Evolutionary conservation across 805 yeast genomes (phyloP).

Genomic region (Candida michaelii): DNA sequence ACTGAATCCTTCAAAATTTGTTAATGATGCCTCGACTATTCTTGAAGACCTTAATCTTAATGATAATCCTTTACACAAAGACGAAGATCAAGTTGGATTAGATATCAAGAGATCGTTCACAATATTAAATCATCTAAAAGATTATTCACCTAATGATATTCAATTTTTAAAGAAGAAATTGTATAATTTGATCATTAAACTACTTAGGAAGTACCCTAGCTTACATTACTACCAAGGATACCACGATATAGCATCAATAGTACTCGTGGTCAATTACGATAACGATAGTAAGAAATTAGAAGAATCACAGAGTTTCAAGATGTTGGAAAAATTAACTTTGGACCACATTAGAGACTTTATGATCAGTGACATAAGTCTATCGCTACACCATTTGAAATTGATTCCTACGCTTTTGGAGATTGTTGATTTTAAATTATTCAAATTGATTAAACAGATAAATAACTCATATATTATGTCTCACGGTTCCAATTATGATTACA

Average conservation of each 20-base stretch:
- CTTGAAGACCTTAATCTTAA: constrained; percentile 22
- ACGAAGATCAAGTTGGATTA: constrained; percentile 74
- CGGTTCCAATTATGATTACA: constrained; percentile 64
- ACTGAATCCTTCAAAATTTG: not conserved
- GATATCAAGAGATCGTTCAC: constrained; percentile 77
- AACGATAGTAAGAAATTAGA: constrained; percentile 17
- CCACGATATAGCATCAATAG: constrained; percentile 79
- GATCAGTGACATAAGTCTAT: constrained; percentile 65
- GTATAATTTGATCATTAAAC: constrained; percentile 44
- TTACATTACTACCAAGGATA: constrained; percentile 88
- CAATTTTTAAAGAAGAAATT: constrained; percentile 42
- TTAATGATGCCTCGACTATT: constrained; percentile 8
- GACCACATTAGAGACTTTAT: constrained; percentile 79
- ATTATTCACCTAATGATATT: constrained; percentile 29
- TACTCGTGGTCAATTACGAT: constrained; percentile 51
- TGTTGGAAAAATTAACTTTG: constrained; percentile 58
- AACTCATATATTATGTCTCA: constrained; percentile 58
- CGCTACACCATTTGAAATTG: constrained; percentile 63
- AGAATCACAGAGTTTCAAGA: constrained; percentile 34
- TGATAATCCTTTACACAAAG: constrained; percentile 53
- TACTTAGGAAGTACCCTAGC: constrained; percentile 60
- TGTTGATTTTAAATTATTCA: constrained; percentile 48
- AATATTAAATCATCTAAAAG: constrained; percentile 29
- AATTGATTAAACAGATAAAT: constrained; percentile 38
- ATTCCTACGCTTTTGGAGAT: constrained; percentile 60